Evolutionary conservation across 2,329 filamentous ascomycete species (phyloP), one percentile per base, ranked within the genome.

Genomic region (Ambrosiella beaveri): DNA sequence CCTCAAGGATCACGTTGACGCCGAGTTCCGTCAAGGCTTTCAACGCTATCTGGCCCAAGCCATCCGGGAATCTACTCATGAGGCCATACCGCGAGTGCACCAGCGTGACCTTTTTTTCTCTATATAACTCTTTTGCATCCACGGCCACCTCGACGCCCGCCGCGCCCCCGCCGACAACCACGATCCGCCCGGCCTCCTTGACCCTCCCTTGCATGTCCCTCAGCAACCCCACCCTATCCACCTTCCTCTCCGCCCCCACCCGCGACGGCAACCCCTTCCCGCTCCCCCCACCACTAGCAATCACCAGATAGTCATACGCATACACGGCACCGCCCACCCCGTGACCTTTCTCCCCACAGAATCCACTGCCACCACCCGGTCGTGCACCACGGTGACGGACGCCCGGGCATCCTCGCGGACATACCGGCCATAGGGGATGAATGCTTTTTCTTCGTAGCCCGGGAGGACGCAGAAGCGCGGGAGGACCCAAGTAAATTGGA

Each of bases 91-190:
- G 69, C 1, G 81, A 83, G 65, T 84, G 80, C 0, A 84, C 71
- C 6, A 84, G 65, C 0, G 73, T 73, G 8, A 84, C 74, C 0
- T 68, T 66, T 66, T 84, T 84, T 6, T 75, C 71, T 0, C 78
- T 77, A 62, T 78, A 80, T 8, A 69, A 65, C 4, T 71, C 71
- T 65, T 81, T 81, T 8, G 77, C 75, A 63, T 84, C 80, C 0
- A 77, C 74, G 0, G 78, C 79, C 39, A 83, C 67, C 66, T 84
- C 78, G 0, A 84, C 75, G 1, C 81, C 81, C 0, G 80, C 80
- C 0, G 81, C 78, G 2, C 80, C 80, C 0, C 78, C 80, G 1
- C 80, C 81, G 0, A 78, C 71, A 0, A 80, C 71, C 1, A 78
- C 74, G 6, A 79, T 62, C 37, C 68, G 70, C 11, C 65, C 65